Conservation (phyloP, 2,329 filamentous ascomycete genomes). For the Aspergillus pseudotamarii region DNA sequence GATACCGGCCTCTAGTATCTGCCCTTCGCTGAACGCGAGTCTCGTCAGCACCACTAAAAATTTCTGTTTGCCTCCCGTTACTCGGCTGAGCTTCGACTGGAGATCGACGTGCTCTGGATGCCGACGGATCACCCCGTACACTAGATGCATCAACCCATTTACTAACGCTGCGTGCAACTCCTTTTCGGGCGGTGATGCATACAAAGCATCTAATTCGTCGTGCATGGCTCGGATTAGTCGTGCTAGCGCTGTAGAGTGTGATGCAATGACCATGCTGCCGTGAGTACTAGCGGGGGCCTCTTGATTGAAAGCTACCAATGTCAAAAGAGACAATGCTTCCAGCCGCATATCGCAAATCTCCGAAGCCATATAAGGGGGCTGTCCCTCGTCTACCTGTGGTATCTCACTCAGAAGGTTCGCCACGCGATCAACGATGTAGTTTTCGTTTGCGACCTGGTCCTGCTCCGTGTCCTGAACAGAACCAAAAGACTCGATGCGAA, state of each 20-base stretch:
- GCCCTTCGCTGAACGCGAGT: slow-evolving; percentile 81
- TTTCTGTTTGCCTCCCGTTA: slow-evolving; percentile 75
- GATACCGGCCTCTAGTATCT: slow-evolving; percentile 75
- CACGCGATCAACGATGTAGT: slow-evolving; percentile 58
- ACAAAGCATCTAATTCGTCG: slow-evolving; percentile 67
- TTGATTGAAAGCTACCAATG: slow-evolving; percentile 43
- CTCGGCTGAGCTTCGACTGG: slow-evolving; percentile 68
- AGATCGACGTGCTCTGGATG: slow-evolving; percentile 70
- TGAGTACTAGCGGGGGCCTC: slow-evolving; percentile 63
- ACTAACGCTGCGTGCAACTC: slow-evolving; percentile 55
- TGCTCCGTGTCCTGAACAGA: slow-evolving; percentile 49
- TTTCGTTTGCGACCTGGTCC: slow-evolving; percentile 46
- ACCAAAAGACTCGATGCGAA: slow-evolving; percentile 57
- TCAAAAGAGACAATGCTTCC: slow-evolving; percentile 48
- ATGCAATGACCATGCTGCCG: slow-evolving; percentile 65
- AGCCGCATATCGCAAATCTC: slow-evolving; percentile 48
- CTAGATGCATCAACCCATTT: slow-evolving; percentile 62
- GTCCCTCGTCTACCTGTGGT: slow-evolving; percentile 49
- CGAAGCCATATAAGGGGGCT: slow-evolving; percentile 39
- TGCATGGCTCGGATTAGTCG: slow-evolving; percentile 75
- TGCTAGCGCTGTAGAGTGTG: slow-evolving; percentile 70
- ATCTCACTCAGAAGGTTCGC: slow-evolving; percentile 60
- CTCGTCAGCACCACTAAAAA: slow-evolving; percentile 80
- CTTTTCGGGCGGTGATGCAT: slow-evolving; percentile 52
- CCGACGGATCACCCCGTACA: slow-evolving; percentile 60